phyloP scores from a whole-genome alignment of 2,329 filamentous ascomycete genomes.

The Lachnellula hyalina region DNA sequence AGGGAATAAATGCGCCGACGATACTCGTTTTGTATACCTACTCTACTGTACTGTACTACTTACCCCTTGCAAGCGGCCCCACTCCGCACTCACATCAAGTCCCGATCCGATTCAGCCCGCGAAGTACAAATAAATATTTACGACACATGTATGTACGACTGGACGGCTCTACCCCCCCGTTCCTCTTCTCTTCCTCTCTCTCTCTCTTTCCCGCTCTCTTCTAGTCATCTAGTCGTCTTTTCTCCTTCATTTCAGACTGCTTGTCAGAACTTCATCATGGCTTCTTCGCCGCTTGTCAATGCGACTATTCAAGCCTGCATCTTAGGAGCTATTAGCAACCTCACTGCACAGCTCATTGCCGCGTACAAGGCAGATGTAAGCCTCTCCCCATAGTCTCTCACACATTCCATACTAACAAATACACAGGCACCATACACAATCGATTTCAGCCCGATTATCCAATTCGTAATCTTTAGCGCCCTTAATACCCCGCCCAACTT shows the following conservation, averaged over 20 bases:
- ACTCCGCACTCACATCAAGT: too few species aligned
- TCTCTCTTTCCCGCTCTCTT: background rate
- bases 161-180: background rate
- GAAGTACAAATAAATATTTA: too few species aligned
- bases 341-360: slow-evolving; percentile 66
- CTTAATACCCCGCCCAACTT: slow-evolving; percentile 78
- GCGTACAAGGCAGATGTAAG: slow-evolving; percentile 55
- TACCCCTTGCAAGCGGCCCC: too few species aligned
- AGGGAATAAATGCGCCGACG: too few species aligned
- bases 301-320: slow-evolving; percentile 61
- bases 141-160: background rate
- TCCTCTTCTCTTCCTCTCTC: background rate
- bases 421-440: slow-evolving; percentile 53
- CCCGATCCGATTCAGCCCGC: too few species aligned
- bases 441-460: slow-evolving; percentile 63
- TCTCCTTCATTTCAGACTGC: background rate
- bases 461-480: slow-evolving; percentile 70
- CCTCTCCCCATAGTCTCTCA: background rate
- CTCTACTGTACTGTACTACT: too few species aligned
- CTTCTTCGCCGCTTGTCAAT: slow-evolving; percentile 46
- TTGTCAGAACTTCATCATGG: slow-evolving; percentile 15
- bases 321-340: slow-evolving; percentile 62
- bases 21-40: too few species aligned
- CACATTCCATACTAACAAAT: slow-evolving; percentile 4
- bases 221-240: background rate